These are phyloP conservation scores for Sophora flavescens DNA, from an alignment of 306 rosid genomes.

Conservation along the genomic window DNA sequence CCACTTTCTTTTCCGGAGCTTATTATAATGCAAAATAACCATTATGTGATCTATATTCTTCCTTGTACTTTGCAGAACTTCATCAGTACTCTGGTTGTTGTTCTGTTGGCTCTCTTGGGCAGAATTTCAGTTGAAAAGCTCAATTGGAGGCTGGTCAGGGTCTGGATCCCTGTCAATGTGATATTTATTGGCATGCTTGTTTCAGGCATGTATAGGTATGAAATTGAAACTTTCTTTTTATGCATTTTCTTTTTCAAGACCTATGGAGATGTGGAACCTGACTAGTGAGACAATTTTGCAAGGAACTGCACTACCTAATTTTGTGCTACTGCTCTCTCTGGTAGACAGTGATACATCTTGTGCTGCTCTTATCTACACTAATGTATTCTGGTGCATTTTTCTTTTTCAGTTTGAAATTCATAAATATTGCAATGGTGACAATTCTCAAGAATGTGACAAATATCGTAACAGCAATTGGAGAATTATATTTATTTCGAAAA, in stretches of 20 bases:
- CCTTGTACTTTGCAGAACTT: conserved; percentile 70
- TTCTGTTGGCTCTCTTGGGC: conserved; percentile 67
- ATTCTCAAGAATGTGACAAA: conserved; percentile 92
- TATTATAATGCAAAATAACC: conserved; percentile 26
- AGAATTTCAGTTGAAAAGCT: conserved; percentile 70
- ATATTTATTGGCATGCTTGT: conserved; percentile 92
- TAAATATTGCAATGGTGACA: conserved; percentile 97
- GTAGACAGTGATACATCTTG: conserved; percentile 3
- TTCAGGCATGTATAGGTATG: conserved; percentile 92
- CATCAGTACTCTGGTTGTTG: conserved; percentile 71
- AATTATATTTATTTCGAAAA: conserved; percentile 75
- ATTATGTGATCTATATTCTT: conserved; percentile 27
- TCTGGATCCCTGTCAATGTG: conserved; percentile 90
- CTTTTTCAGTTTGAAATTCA: conserved; percentile 78
- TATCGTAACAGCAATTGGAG: conserved; percentile 88
- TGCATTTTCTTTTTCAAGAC: conserved; percentile 3
- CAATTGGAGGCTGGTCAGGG: conserved; percentile 80
- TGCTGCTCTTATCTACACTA: conserved; percentile 27
- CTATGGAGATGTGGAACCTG: conserved; percentile 17
- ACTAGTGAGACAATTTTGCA: conserved; percentile 22
- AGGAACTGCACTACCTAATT: conserved; percentile 15
- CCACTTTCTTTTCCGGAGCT: conserved; percentile 20
- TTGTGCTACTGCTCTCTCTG: conserved; percentile 13
- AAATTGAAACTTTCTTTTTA: conserved; percentile 7
- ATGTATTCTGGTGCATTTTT: conserved; percentile 35